Evolutionary conservation across 2,329 filamentous ascomycete genomes (phyloP).

Genomic region (Colletotrichum ledebouriae): DNA sequence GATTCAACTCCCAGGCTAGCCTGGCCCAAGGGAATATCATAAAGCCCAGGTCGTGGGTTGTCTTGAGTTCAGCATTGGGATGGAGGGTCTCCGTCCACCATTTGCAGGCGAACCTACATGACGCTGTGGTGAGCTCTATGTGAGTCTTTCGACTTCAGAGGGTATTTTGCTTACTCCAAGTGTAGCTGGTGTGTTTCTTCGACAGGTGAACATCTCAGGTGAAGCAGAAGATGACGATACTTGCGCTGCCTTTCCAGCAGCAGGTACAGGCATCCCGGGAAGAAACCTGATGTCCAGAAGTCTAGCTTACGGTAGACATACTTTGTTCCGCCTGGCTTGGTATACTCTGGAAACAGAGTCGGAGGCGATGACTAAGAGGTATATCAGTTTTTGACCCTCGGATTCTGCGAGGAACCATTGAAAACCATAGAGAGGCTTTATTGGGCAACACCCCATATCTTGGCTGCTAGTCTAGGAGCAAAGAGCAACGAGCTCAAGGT

Average conservation of each 20-base stretch:
- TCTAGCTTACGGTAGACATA: slow-evolving; percentile 57
- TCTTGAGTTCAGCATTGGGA: slow-evolving; percentile 50
- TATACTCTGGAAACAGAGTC: slow-evolving; percentile 53
- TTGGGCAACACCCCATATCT: slow-evolving; percentile 41
- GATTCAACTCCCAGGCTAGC: slow-evolving; percentile 55
- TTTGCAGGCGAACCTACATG: slow-evolving; percentile 49
- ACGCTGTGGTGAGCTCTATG: background rate
- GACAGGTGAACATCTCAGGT: slow-evolving; percentile 1
- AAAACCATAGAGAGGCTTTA: slow-evolving; percentile 31
- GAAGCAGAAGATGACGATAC: slow-evolving; percentile 42
- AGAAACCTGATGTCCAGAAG: slow-evolving; percentile 65
- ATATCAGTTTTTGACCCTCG: background rate
- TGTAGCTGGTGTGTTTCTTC: slow-evolving; percentile 46
- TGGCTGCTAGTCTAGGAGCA: slow-evolving; percentile 13
- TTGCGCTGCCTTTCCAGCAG: slow-evolving; percentile 53
- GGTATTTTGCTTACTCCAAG: slow-evolving; percentile 42
- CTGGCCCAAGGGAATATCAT: slow-evolving; percentile 57
- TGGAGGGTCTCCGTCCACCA: slow-evolving; percentile 58
- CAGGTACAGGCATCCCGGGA: slow-evolving; percentile 59
- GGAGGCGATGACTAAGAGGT: slow-evolving; percentile 40
- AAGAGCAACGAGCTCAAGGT: slow-evolving; percentile 26
- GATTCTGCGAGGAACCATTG: too few relatives aligned
- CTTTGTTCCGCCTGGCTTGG: slow-evolving; percentile 50
- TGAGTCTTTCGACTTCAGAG: too few relatives aligned
- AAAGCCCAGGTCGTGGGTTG: slow-evolving; percentile 60